phyloP scores from a whole-genome alignment of 441 rosid species.

The Aleurites moluccanus region DNA sequence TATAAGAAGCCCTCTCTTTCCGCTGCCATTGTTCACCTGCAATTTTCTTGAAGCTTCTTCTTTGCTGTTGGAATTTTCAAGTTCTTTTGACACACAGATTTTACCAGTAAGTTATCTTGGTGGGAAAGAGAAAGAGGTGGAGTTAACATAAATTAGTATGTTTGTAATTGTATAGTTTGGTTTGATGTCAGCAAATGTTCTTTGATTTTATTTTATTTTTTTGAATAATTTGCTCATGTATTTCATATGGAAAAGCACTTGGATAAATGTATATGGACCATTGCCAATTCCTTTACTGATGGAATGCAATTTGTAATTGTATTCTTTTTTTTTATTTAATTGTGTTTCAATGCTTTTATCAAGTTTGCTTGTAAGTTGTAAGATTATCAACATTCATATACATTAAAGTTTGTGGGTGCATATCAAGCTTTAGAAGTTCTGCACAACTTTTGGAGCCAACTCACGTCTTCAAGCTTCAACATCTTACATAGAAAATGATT shows the following conservation, averaged over 20 bases:
- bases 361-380: too few species aligned
- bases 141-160: background rate
- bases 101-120: background rate
- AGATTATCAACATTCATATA: too few species aligned
- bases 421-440: too few species aligned
- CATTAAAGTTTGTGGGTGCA: too few species aligned
- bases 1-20: constrained; percentile 11
- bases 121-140: constrained; percentile 10
- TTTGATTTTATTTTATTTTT: background rate
- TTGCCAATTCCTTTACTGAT: background rate
- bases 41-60: background rate
- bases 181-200: background rate
- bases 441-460: too few species aligned
- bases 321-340: too few species aligned
- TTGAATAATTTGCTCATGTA: background rate
- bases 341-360: too few species aligned
- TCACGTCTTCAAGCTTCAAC: too few species aligned
- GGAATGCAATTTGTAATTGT: background rate
- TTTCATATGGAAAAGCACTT: background rate
- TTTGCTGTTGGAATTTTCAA: background rate
- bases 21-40: background rate
- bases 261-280: background rate
- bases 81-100: background rate
- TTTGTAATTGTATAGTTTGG: constrained; percentile 11
- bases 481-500: too few species aligned